phyloP scores from a whole-genome alignment of 2,329 filamentous ascomycete genomes.

The Colletotrichum incanum region DNA sequence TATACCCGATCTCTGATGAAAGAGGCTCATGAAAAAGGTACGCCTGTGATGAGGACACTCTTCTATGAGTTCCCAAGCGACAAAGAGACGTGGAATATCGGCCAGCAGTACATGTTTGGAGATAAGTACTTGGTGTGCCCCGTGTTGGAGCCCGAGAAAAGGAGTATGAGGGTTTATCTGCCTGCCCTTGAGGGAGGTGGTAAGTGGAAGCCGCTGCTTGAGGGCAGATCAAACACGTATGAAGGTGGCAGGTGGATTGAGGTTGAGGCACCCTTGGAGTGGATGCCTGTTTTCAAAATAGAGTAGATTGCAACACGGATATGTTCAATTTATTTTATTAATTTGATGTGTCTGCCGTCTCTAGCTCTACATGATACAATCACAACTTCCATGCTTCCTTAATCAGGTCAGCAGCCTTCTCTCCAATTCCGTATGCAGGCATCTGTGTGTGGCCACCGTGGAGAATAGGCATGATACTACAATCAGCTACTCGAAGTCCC shows the following conservation, averaged over 20 bases:
- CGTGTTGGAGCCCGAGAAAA: conserved; percentile 65
- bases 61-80: conserved; percentile 77
- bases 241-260: conserved; percentile 41
- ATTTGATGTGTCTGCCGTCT: neutral
- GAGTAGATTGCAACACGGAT: neutral
- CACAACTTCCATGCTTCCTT: conserved; percentile 51
- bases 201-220: conserved; percentile 37
- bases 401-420: conserved; percentile 66
- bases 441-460: conserved; percentile 70
- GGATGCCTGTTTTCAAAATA: conserved; percentile 43
- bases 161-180: conserved; percentile 65
- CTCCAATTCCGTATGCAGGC: conserved; percentile 71
- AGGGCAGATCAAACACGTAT: conserved; percentile 20
- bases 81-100: conserved; percentile 67
- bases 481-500: conserved; percentile 69
- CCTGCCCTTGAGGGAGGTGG: conserved; percentile 51
- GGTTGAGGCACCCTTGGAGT: conserved; percentile 40
- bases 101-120: conserved; percentile 77
- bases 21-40: conserved; percentile 72
- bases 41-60: conserved; percentile 73
- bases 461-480: conserved; percentile 66
- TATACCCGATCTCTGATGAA: conserved; percentile 73
- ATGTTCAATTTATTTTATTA: neutral
- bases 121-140: conserved; percentile 72
- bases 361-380: neutral